Evolutionary conservation across 2,329 filamentous ascomycete genomes (phyloP).

Genomic region (Colletotrichum sp.): DNA sequence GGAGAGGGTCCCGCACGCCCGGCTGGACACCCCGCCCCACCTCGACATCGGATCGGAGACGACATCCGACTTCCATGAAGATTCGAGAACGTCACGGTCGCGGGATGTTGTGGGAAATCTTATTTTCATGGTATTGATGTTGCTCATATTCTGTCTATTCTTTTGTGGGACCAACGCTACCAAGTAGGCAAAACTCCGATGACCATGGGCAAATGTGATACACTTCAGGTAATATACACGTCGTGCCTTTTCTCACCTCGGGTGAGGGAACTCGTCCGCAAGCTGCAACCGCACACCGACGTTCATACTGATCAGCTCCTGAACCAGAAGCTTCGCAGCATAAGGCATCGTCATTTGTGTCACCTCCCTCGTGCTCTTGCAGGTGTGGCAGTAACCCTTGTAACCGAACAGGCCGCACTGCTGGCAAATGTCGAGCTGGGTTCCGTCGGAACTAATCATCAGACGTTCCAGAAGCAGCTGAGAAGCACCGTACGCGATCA

Average conservation of each 20-base stretch:
- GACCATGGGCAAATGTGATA: background rate
- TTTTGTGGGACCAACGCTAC: background rate
- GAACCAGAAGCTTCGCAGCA: constrained; percentile 92
- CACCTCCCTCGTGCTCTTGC: constrained; percentile 82
- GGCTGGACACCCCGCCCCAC: background rate
- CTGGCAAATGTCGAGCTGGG: constrained; percentile 93
- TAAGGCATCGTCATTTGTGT: constrained; percentile 97
- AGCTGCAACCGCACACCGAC: constrained; percentile 91
- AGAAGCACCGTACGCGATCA: constrained; percentile 95
- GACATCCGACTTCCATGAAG: background rate
- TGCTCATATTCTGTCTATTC: constrained; percentile 5
- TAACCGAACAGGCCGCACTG: constrained; percentile 95
- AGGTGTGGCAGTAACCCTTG: constrained; percentile 92
- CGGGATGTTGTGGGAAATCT: background rate
- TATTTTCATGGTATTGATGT: background rate
- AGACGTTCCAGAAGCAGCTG: constrained; percentile 91
- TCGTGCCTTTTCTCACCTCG: constrained; percentile 32
- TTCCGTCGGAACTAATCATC: constrained; percentile 93
- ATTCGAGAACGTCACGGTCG: background rate
- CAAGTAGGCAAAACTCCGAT: constrained; percentile 10
- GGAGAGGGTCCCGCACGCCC: constrained; percentile 6
- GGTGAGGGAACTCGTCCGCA: constrained; percentile 89
- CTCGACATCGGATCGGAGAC: background rate
- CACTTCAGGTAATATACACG: constrained; percentile 8
- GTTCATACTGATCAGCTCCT: constrained; percentile 98